Conservation (phyloP, 2,329 filamentous ascomycete genomes). For the Ceratocystis cubensis region DNA sequence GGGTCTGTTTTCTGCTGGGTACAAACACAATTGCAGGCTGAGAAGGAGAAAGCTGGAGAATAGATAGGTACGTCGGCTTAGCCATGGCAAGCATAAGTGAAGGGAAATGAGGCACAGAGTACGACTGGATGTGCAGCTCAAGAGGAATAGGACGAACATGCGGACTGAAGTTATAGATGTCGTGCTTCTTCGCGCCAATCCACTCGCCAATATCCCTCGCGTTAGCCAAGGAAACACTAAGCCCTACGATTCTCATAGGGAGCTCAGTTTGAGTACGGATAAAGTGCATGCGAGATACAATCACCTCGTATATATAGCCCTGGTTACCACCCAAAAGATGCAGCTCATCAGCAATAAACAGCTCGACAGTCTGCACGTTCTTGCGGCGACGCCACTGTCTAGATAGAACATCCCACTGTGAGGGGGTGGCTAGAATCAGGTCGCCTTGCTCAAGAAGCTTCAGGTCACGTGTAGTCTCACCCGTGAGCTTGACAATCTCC, state of each 20-base stretch:
- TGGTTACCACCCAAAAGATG: slow-evolving; percentile 79
- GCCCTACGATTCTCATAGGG: slow-evolving; percentile 71
- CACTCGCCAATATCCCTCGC: slow-evolving; percentile 91
- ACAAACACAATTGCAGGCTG: slow-evolving; percentile 89
- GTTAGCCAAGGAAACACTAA: slow-evolving; percentile 86
- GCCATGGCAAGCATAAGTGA: slow-evolving; percentile 98
- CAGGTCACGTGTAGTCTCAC: slow-evolving; percentile 81
- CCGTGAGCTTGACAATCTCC: slow-evolving; percentile 81
- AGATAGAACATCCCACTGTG: slow-evolving; percentile 92
- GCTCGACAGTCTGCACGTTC: slow-evolving; percentile 78
- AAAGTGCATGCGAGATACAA: slow-evolving; percentile 96
- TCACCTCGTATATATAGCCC: slow-evolving; percentile 87
- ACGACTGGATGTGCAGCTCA: slow-evolving; percentile 90
- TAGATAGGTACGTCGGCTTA: slow-evolving; percentile 79
- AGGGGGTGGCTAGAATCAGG: slow-evolving; percentile 79
- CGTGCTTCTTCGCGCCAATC: slow-evolving; percentile 96
- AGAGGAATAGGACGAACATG: slow-evolving; percentile 78
- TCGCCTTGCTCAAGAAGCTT: slow-evolving; percentile 80
- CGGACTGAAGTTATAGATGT: slow-evolving; percentile 97
- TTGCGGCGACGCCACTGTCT: slow-evolving; percentile 94
- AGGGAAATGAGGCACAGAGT: slow-evolving; percentile 90
- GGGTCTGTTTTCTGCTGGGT: slow-evolving; percentile 83
- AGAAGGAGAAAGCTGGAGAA: slow-evolving; percentile 74
- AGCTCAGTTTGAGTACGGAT: slow-evolving; percentile 81
- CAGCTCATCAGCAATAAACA: slow-evolving; percentile 91